Conservation (phyloP, 805 yeast species). For the Henningerozyma blattae region DNA sequence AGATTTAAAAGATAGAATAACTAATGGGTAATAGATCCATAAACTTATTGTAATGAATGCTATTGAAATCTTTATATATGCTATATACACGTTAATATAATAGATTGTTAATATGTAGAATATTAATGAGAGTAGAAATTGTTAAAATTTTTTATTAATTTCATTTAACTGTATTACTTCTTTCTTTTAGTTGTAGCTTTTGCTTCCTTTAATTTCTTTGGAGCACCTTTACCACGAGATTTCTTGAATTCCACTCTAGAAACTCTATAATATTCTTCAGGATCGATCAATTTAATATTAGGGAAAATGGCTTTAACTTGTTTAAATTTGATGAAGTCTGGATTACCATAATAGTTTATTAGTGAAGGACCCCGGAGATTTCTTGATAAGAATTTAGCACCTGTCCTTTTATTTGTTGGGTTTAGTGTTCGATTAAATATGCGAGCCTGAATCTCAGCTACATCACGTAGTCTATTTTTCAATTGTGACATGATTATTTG, state of each 20-base stretch:
- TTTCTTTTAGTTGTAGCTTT: no score
- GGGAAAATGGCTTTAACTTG: slow-evolving; percentile 45
- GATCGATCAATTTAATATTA: slow-evolving; percentile 41
- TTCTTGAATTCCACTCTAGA: slow-evolving; percentile 52
- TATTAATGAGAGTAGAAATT: no score
- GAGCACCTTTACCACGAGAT: slow-evolving; percentile 85
- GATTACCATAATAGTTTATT: slow-evolving; percentile 62
- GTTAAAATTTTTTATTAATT: no score
- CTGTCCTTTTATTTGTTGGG: slow-evolving; percentile 56
- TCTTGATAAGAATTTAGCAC: slow-evolving; percentile 54
- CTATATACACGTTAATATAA: no score
- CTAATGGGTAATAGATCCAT: no score
- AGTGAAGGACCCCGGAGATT: slow-evolving; percentile 66
- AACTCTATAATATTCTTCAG: slow-evolving; percentile 58
- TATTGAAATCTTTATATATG: no score
- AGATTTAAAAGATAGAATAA: slow-evolving; percentile 1
- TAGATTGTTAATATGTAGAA: no score
- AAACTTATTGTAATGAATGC: no score
- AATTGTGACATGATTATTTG: slow-evolving; percentile 27
- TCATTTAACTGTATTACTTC: no score
- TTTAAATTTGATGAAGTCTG: slow-evolving; percentile 51
- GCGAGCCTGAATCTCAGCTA: slow-evolving; percentile 48
- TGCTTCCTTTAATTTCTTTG: slow-evolving; percentile 50
- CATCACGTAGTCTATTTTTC: slow-evolving; percentile 38
- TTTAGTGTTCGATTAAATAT: slow-evolving; percentile 63